Evolutionary conservation across 2,329 filamentous ascomycete species (phyloP).

Genomic region (Orbilia quercus): DNA sequence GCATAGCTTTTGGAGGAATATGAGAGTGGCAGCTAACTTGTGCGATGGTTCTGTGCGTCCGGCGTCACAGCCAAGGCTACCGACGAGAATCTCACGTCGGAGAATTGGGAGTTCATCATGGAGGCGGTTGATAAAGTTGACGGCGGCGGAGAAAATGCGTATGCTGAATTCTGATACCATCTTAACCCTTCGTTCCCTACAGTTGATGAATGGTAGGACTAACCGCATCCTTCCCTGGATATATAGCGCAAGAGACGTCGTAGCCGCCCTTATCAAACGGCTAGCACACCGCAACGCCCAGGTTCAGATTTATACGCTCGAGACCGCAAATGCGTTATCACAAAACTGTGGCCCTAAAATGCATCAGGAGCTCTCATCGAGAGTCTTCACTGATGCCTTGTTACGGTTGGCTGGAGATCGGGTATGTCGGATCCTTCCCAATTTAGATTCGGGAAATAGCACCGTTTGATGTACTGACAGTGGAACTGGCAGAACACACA

Average conservation of each 20-base stretch:
- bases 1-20: neutral
- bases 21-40: slow-evolving; percentile 8
- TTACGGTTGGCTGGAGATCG: slow-evolving; percentile 90
- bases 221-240: slow-evolving; percentile 37
- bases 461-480: neutral
- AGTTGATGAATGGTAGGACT: neutral
- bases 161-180: slow-evolving; percentile 18
- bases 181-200: neutral
- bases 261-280: slow-evolving; percentile 89
- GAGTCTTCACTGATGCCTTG: slow-evolving; percentile 93
- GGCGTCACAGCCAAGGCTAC: slow-evolving; percentile 77
- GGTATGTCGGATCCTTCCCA: slow-evolving; percentile 61
- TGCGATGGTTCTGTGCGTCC: slow-evolving; percentile 12
- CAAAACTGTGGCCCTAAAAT: slow-evolving; percentile 89
- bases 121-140: slow-evolving; percentile 65
- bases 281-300: slow-evolving; percentile 94
- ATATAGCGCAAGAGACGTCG: slow-evolving; percentile 78
- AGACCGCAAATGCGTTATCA: slow-evolving; percentile 89
- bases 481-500: slow-evolving; percentile 77
- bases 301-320: slow-evolving; percentile 92
- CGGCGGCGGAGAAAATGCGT: slow-evolving; percentile 64
- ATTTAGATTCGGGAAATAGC: neutral
- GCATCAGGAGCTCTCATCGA: slow-evolving; percentile 88
- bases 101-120: slow-evolving; percentile 74
- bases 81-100: slow-evolving; percentile 93